phyloP scores from a whole-genome alignment of 1,139 yeast genomes.

The Scheffersomyces cryptocercus region DNA sequence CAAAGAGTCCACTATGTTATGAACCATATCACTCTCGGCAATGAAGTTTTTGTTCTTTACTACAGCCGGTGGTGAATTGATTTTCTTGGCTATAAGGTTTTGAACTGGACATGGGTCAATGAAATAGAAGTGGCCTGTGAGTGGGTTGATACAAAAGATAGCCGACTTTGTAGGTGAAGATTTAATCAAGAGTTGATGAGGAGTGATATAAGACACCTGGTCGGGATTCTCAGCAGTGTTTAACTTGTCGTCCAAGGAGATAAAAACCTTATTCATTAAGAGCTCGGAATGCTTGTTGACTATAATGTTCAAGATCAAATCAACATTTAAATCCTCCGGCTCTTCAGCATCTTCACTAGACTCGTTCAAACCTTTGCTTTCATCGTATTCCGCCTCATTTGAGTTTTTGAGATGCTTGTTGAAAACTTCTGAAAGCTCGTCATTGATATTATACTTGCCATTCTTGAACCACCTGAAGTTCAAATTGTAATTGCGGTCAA shows the following conservation, averaged over 20 bases:
- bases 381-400: constrained; percentile 6
- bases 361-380: constrained; percentile 4
- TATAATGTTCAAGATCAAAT: constrained; percentile 33
- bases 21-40: constrained; percentile 33
- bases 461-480: constrained; percentile 71
- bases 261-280: constrained; percentile 26
- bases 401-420: not conserved
- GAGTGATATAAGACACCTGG: constrained; percentile 22
- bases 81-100: constrained; percentile 31
- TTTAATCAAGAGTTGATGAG: constrained; percentile 39
- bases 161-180: constrained; percentile 38
- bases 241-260: constrained; percentile 9
- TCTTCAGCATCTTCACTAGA: constrained; percentile 18
- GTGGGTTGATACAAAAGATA: constrained; percentile 44
- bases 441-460: constrained; percentile 35
- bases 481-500: constrained; percentile 52
- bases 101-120: constrained; percentile 46
- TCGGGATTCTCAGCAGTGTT: not conserved
- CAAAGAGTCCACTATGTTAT: constrained; percentile 38
- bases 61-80: constrained; percentile 29
- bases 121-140: constrained; percentile 48
- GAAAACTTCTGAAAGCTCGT: not conserved
- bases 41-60: constrained; percentile 19
- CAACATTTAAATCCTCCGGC: constrained; percentile 36
- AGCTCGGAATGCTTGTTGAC: constrained; percentile 42